phyloP scores from a whole-genome alignment of 306 rosid genomes.

The Dalbergia cochinchinensis region DNA sequence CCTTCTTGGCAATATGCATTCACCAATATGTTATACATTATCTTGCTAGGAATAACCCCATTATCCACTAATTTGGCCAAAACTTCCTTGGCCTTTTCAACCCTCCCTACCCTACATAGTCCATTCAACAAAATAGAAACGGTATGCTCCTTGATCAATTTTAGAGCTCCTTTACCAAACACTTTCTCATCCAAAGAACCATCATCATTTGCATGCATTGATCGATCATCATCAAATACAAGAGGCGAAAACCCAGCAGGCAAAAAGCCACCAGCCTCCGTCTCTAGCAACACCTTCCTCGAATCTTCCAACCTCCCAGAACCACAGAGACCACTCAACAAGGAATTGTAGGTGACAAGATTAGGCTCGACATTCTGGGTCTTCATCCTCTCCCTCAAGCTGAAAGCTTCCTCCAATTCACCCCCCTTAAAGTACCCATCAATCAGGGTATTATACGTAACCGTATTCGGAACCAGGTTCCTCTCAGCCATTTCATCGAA shows the following conservation, averaged over 20 bases:
- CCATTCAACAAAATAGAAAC: conserved; percentile 66
- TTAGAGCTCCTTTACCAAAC: conserved; percentile 37
- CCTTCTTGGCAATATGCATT: conserved; percentile 72
- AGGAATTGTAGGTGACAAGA: conserved; percentile 70
- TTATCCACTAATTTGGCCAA: conserved; percentile 57
- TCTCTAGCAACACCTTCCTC: conserved; percentile 63
- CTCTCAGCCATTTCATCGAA: conserved; percentile 72
- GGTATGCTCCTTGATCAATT: conserved; percentile 56
- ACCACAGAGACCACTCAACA: conserved; percentile 71
- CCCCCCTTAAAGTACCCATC: conserved; percentile 78
- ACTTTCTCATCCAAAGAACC: conserved; percentile 52
- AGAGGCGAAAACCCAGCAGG: conserved; percentile 65
- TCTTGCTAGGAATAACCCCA: conserved; percentile 62
- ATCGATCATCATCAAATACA: conserved; percentile 63
- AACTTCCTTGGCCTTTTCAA: conserved; percentile 69
- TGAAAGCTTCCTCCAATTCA: conserved; percentile 67
- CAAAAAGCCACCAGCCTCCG: conserved; percentile 59
- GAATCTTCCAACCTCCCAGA: conserved; percentile 65
- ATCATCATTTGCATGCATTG: conserved; percentile 45
- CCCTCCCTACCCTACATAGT: conserved; percentile 68
- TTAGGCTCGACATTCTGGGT: conserved; percentile 56
- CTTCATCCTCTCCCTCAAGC: conserved; percentile 71
- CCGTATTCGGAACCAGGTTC: conserved; percentile 54
- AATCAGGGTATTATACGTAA: conserved; percentile 71
- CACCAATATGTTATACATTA: conserved; percentile 66